phyloP scores from a whole-genome alignment of 1,284 basidiomycete genomes.

The Cryptococcus sp. region DNA sequence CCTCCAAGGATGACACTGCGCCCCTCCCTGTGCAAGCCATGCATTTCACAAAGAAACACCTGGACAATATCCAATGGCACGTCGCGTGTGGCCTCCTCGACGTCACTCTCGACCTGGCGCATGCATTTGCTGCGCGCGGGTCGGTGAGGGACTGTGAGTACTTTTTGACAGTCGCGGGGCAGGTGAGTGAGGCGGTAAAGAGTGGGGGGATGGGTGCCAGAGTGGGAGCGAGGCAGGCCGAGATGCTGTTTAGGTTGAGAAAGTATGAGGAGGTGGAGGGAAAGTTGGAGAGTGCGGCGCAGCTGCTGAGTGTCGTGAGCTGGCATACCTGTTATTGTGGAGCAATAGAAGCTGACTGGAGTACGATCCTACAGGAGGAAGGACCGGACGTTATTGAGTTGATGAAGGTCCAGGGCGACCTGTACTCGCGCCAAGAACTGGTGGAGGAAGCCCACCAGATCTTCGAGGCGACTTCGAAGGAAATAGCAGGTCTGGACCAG shows the following conservation, averaged over 20 bases:
- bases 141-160: slow-evolving; percentile 77
- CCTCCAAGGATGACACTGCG: slow-evolving; percentile 37
- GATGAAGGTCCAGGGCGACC: slow-evolving; percentile 58
- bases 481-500: slow-evolving; percentile 34
- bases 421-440: slow-evolving; percentile 52
- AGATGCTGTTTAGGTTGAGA: slow-evolving; percentile 64
- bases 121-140: slow-evolving; percentile 65
- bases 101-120: slow-evolving; percentile 62
- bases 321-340: background rate
- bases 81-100: slow-evolving; percentile 54
- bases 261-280: slow-evolving; percentile 58
- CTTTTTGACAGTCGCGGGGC: slow-evolving; percentile 68
- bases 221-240: slow-evolving; percentile 62
- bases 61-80: slow-evolving; percentile 67
- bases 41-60: slow-evolving; percentile 36
- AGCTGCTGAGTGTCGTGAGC: slow-evolving; percentile 32
- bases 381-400: slow-evolving; percentile 61
- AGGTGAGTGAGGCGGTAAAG: slow-evolving; percentile 64
- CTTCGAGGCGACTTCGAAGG: slow-evolving; percentile 39
- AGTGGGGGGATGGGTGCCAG: slow-evolving; percentile 63
- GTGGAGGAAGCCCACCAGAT: slow-evolving; percentile 55
- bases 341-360: background rate
- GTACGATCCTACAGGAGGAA: slow-evolving; percentile 17
- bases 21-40: slow-evolving; percentile 17
- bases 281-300: slow-evolving; percentile 57